These are phyloP conservation scores for Taphrina sp. DNA, from an alignment of 1,139 yeast species.

Conservation along the genomic window DNA sequence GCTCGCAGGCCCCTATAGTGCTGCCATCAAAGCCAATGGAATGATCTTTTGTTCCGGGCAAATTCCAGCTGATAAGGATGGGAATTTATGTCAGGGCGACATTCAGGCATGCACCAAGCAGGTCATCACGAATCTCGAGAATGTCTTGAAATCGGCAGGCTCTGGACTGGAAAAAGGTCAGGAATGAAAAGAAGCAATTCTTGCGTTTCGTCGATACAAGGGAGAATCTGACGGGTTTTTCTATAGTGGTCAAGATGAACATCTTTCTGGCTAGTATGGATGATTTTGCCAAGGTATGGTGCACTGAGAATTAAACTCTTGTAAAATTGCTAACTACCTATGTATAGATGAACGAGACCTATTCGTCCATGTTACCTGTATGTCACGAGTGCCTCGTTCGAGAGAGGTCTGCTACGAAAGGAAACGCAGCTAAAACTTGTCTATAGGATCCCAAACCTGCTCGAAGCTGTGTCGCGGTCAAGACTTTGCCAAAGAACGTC, in stretches of 20 bases:
- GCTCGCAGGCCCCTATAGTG: constrained; percentile 24
- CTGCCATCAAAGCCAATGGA: constrained; percentile 44
- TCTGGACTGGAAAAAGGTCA: constrained; percentile 60
- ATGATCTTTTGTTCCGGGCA: constrained; percentile 93
- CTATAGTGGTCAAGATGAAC: constrained; percentile 65
- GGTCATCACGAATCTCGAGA: constrained; percentile 53
- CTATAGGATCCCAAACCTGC: constrained; percentile 57
- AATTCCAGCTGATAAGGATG: constrained; percentile 82
- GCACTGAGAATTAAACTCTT: no score
- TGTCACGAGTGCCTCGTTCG: no score
- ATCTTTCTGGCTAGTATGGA: constrained; percentile 78
- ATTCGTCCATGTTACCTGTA: constrained; percentile 44
- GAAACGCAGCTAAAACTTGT: no score
- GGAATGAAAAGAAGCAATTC: not conserved
- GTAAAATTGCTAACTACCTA: no score
- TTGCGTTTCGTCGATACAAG: no score
- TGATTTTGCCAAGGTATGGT: constrained; percentile 51
- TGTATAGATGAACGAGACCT: constrained; percentile 64
- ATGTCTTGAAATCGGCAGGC: constrained; percentile 71
- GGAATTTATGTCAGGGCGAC: constrained; percentile 57
- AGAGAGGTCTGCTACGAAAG: no score
- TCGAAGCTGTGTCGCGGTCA: constrained; percentile 44
- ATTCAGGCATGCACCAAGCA: constrained; percentile 37
- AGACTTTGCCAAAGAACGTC: constrained; percentile 40
- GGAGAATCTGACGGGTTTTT: not conserved